Base-by-base conservation (phyloP, 176 grass and related monocot species). In the Juncus effusus region DNA sequence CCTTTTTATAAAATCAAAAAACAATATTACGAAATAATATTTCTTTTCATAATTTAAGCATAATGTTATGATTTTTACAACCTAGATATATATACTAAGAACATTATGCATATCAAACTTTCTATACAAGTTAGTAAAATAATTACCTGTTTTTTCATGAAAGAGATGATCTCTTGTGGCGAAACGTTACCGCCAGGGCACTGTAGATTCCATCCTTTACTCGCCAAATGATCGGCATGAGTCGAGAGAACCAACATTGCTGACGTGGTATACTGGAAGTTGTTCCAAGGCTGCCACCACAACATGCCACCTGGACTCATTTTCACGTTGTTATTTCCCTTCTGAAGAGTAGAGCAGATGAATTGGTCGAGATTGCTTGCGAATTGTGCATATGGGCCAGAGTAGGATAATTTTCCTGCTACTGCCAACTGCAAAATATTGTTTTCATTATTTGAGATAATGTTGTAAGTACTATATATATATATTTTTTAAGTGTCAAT, bases 261-360 rank as follows among this genome's bases (percentile, higher is more conserved):
- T 28, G 88, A 55, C 4, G 84, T 96, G n/a, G 76, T 65, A 50
- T 36, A 85, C 70, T 91, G 92, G 65, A 61, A 57, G 75, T 86
- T 81, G 38, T 60, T 69, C 92, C 84, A 91, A 0, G 72, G 5
- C n/a, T 70, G 50, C 45, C 67, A 70, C 63, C 80, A 86, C 5
- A 96, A 69, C 58, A 86, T 36, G 39, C 87, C 92, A 7, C 82
- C 85, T 4, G 85, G 74, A 74, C 74, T 88, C 70, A 78, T 62
- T 38, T 8, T 65, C n/a, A 41, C 45, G 76, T 65, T 73, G 72
- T 19, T 42, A 45, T 55, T 41, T 2, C 70, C 60, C 40, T 80
- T 74, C 63, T 91, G 87, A 7, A 76, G 16, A 9, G 81, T 65
- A 49, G 69, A 64, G 79, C 92, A 89, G 11, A 91, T 42, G 85